Evolutionary conservation across 2,329 filamentous ascomycete species (phyloP).

Genomic region (Botrytis paeoniae): DNA sequence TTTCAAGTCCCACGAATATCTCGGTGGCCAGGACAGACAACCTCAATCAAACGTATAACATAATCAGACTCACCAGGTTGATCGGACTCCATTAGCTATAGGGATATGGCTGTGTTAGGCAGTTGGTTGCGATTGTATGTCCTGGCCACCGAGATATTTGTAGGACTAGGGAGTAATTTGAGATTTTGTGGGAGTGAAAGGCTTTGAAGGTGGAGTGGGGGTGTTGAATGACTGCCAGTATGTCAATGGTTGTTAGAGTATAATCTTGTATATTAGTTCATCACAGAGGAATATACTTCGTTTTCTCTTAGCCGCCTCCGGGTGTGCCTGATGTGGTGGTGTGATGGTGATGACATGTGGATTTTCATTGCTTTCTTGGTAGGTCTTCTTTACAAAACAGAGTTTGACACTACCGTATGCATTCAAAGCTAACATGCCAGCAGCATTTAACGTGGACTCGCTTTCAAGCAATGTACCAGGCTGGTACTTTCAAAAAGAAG

Average conservation of each 20-base stretch:
- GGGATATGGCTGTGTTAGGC: not conserved
- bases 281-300: not conserved
- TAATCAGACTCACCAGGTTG: not conserved
- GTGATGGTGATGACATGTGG: not conserved
- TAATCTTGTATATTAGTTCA: not conserved
- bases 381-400: not conserved
- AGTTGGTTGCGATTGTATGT: not conserved
- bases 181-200: not conserved
- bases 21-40: not conserved
- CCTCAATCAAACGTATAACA: not conserved
- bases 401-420: not conserved
- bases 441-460: not conserved
- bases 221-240: not conserved
- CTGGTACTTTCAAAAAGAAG: not conserved
- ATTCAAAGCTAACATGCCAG: not conserved
- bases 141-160: not conserved
- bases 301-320: not conserved
- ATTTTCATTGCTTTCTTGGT: not conserved
- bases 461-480: not conserved
- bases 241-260: not conserved
- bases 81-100: not conserved
- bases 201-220: no score
- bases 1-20: not conserved
- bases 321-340: not conserved
- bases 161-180: not conserved